Evolutionary conservation across 1,139 yeast genomes (phyloP).

Genomic region (Hansenula sp.): DNA sequence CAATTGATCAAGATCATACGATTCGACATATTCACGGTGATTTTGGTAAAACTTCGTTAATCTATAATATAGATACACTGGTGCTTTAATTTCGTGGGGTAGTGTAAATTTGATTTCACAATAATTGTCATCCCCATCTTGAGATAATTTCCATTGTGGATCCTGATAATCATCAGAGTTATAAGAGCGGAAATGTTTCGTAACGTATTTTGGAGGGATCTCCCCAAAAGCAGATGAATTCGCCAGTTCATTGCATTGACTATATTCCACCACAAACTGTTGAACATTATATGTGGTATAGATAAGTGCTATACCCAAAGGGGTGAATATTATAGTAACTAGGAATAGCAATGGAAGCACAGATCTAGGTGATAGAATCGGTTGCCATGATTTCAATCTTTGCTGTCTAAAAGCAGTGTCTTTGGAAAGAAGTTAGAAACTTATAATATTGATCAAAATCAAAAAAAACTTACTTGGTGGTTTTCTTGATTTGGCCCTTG

Average conservation of each 20-base stretch:
- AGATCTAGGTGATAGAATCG: slow-evolving; percentile 72
- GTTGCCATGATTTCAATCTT: slow-evolving; percentile 79
- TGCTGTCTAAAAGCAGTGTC: slow-evolving; percentile 83
- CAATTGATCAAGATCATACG: slow-evolving; percentile 63
- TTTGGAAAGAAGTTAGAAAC: slow-evolving; percentile 27
- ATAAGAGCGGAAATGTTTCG: slow-evolving; percentile 46
- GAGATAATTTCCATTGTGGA: slow-evolving; percentile 53
- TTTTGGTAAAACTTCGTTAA: slow-evolving; percentile 75
- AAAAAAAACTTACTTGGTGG: slow-evolving; percentile 22
- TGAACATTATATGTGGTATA: slow-evolving; percentile 59
- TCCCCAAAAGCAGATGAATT: slow-evolving; percentile 29
- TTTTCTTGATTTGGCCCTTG: slow-evolving; percentile 22
- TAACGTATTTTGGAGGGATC: slow-evolving; percentile 50
- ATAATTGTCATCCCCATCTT: slow-evolving; percentile 28
- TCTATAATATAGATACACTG: slow-evolving; percentile 64
- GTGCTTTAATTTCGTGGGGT: slow-evolving; percentile 55
- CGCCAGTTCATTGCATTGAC: slow-evolving; percentile 47
- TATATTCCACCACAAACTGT: slow-evolving; percentile 53
- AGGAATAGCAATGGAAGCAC: slow-evolving; percentile 64
- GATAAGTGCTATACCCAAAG: slow-evolving; percentile 67
- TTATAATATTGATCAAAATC: neutral
- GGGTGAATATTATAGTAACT: slow-evolving; percentile 65
- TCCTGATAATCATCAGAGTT: slow-evolving; percentile 33
- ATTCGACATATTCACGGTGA: slow-evolving; percentile 72
- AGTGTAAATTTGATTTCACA: slow-evolving; percentile 59